Conservation (phyloP, 148 eudicot species). For the Talinum fruticosum region DNA sequence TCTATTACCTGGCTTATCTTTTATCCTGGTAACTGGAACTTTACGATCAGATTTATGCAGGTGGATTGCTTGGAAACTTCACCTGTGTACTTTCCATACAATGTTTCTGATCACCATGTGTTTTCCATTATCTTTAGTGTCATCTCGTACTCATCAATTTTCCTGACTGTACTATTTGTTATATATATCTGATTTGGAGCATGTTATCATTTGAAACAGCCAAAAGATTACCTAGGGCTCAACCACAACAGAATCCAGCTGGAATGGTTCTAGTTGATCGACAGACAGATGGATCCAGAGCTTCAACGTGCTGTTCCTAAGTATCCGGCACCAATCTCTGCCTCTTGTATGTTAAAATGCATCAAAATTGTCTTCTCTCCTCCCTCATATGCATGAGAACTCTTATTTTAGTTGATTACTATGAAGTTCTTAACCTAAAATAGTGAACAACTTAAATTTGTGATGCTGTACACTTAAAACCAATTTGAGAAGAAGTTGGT, state of each 20-base stretch:
- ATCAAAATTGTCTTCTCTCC: neutral
- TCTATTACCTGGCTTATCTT: neutral
- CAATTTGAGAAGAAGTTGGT: too few species aligned
- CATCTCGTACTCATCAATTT: constrained; percentile 75
- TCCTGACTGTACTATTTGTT: constrained; percentile 40
- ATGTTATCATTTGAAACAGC: constrained; percentile 40
- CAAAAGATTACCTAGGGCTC: constrained; percentile 83
- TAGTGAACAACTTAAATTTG: neutral
- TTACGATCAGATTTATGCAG: neutral
- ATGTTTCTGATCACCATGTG: neutral
- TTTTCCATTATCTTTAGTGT: constrained; percentile 3
- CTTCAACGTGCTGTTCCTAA: constrained; percentile 76
- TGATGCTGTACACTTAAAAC: too few species aligned
- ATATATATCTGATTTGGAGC: constrained; percentile 38
- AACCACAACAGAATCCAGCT: constrained; percentile 78
- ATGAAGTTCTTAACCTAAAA: neutral
- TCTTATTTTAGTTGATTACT: neutral
- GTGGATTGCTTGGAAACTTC: neutral
- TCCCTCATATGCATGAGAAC: neutral
- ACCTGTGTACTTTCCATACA: neutral
- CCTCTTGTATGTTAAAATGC: constrained; percentile 18
- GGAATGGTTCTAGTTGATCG: constrained; percentile 93
- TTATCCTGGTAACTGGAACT: neutral
- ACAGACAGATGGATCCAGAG: constrained; percentile 63
- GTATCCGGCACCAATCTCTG: constrained; percentile 6